Conservation (phyloP, 495 filamentous ascomycete genomes). For the Thermothielavioides terrestris region DNA sequence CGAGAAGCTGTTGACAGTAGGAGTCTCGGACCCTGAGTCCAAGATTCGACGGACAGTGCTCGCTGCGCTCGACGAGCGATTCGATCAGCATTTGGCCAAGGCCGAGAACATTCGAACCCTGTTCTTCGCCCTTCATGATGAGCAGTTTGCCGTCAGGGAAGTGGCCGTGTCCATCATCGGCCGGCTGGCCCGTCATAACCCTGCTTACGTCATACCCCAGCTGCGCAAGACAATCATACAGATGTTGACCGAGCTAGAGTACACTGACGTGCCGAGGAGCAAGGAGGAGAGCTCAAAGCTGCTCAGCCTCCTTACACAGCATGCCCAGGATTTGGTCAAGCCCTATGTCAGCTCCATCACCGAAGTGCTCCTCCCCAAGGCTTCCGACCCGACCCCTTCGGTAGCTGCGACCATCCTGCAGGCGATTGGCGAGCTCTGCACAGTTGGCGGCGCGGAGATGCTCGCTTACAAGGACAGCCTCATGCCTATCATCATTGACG, state of each 20-base stretch:
- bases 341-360: constrained; percentile 96
- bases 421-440: constrained; percentile 86
- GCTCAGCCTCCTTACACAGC: constrained; percentile 82
- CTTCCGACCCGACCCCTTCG: constrained; percentile 68
- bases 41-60: constrained; percentile 84
- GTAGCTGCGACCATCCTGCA: constrained; percentile 90
- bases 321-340: constrained; percentile 82
- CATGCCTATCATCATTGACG: constrained; percentile 90
- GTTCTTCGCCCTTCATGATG: constrained; percentile 95
- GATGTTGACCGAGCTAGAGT: constrained; percentile 88
- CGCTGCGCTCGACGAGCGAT: constrained; percentile 79
- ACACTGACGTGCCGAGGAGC: constrained; percentile 84
- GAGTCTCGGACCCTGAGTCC: constrained; percentile 81
- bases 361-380: constrained; percentile 79
- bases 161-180: constrained; percentile 94
- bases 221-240: constrained; percentile 91
- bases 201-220: constrained; percentile 93
- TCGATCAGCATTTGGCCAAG: constrained; percentile 89
- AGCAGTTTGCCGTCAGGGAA: constrained; percentile 82
- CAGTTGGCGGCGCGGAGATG: constrained; percentile 88
- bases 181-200: constrained; percentile 81
- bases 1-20: constrained; percentile 87
- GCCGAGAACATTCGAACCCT: constrained; percentile 92
- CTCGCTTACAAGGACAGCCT: constrained; percentile 73
- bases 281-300: constrained; percentile 94